A percentile compares a stretch with the other conserved stretches of the same genome.
These are phyloP conservation scores for Nitzschia sp. DNA, from an alignment of 108 stramenopile genomes.

Conservation along the genomic window DNA sequence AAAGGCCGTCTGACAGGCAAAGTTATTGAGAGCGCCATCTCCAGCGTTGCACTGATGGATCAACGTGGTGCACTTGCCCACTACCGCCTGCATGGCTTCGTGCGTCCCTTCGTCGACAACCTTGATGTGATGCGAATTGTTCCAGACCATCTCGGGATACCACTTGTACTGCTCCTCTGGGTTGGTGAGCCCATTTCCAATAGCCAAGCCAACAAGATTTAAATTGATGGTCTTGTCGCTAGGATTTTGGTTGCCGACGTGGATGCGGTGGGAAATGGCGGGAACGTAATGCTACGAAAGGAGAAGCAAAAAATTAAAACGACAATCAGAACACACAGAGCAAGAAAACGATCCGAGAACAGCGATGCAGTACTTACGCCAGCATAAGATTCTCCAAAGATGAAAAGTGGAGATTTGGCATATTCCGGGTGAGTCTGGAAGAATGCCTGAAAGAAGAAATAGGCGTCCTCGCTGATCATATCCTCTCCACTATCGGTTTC, in stretches of 20 bases:
- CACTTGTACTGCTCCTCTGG: slow-evolving; percentile 90
- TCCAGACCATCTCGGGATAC: slow-evolving; percentile 93
- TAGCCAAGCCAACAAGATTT: slow-evolving; percentile 87
- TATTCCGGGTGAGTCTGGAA: slow-evolving; percentile 84
- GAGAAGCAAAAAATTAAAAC: not conserved
- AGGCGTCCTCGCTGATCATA: slow-evolving; percentile 95
- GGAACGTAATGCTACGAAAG: slow-evolving; percentile 86
- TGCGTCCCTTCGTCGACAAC: slow-evolving; percentile 75
- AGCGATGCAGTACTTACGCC: slow-evolving; percentile 40
- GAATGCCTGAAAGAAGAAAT: slow-evolving; percentile 93
- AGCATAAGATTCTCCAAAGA: slow-evolving; percentile 91
- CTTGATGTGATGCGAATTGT: slow-evolving; percentile 89
- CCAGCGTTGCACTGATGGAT: slow-evolving; percentile 86
- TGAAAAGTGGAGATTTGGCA: slow-evolving; percentile 76
- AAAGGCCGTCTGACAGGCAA: slow-evolving; percentile 85
- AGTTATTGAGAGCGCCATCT: slow-evolving; percentile 50
- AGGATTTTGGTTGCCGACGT: slow-evolving; percentile 28
- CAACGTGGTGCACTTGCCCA: slow-evolving; percentile 72
- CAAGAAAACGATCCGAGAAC: not conserved
- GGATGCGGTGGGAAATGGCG: slow-evolving; percentile 74
- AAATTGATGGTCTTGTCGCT: slow-evolving; percentile 45
- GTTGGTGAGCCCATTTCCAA: slow-evolving; percentile 96
- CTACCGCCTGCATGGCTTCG: slow-evolving; percentile 71
- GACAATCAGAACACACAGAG: not conserved
- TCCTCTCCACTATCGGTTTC: slow-evolving; percentile 82